Evolutionary conservation across 257 asterid species (phyloP).

Genomic region (Solanum virginianum): DNA sequence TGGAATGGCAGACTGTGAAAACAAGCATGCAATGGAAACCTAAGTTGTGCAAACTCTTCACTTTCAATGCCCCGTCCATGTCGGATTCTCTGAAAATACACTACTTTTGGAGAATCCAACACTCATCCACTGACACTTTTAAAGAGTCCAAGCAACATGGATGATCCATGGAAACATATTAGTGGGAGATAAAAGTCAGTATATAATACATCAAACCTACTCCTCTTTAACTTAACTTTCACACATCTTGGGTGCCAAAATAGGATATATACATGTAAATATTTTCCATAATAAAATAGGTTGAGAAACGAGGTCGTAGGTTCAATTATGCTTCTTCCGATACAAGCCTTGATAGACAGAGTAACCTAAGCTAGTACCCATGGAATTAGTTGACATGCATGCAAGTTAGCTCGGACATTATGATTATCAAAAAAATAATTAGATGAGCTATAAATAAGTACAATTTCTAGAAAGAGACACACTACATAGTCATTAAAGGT

Average conservation of each 20-base stretch:
- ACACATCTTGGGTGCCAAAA: neutral
- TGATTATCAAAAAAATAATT: neutral
- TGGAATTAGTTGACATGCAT: neutral
- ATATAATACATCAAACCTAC: neutral
- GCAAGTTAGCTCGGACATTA: neutral
- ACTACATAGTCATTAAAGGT: neutral
- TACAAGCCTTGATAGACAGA: neutral
- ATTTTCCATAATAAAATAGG: neutral
- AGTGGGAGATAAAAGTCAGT: neutral
- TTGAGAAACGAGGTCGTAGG: neutral
- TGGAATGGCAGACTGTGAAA: constrained; percentile 51
- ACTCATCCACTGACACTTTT: too few species aligned
- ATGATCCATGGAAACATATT: neutral
- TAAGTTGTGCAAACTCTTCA: too few species aligned
- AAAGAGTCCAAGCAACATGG: neutral
- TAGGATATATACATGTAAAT: neutral
- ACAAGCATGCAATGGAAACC: neutral
- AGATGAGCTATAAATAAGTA: neutral
- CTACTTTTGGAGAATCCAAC: too few species aligned
- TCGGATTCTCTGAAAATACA: too few species aligned
- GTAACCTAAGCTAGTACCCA: neutral
- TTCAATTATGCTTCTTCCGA: neutral
- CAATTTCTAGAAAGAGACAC: neutral
- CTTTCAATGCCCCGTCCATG: too few species aligned
- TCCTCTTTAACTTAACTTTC: neutral